These are phyloP conservation scores for Fraxinus ornus DNA, from an alignment of 305 asterid genomes.

Conservation along the genomic window DNA sequence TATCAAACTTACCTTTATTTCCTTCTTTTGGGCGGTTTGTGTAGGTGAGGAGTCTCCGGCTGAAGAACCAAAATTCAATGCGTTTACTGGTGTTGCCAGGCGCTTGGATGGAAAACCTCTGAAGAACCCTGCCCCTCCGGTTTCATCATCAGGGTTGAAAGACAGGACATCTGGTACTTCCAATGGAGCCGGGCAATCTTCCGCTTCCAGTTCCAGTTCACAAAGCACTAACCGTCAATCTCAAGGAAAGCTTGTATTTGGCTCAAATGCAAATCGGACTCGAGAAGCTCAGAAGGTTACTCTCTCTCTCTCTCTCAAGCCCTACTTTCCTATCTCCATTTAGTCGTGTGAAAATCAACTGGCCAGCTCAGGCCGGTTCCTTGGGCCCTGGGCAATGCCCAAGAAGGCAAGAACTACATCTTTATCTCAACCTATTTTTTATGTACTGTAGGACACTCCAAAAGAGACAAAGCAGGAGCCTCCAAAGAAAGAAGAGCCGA, in stretches of 20 bases:
- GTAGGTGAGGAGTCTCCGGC: slow-evolving; percentile 53
- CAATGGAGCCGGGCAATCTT: slow-evolving; percentile 40
- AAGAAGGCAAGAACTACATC: not conserved
- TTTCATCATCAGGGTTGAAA: slow-evolving; percentile 47
- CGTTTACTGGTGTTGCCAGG: slow-evolving; percentile 77
- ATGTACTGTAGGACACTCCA: slow-evolving; percentile 48
- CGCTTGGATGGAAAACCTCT: slow-evolving; percentile 93
- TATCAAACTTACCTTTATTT: not conserved
- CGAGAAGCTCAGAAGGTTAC: slow-evolving; percentile 58
- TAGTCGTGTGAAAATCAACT: not conserved
- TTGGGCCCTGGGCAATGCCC: not conserved
- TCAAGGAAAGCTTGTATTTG: slow-evolving; percentile 92
- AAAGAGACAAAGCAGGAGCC: slow-evolving; percentile 66
- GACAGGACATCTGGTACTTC: slow-evolving; percentile 45
- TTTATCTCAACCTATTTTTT: not conserved
- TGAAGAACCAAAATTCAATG: slow-evolving; percentile 76
- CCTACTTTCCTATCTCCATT: not conserved
- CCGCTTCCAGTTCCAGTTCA: slow-evolving; percentile 59
- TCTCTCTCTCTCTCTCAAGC: not conserved
- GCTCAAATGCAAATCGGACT: slow-evolving; percentile 59
- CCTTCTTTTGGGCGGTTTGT: slow-evolving; percentile 10
- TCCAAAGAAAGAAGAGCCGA: slow-evolving; percentile 61
- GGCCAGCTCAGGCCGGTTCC: not conserved
- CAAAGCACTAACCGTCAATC: slow-evolving; percentile 65
- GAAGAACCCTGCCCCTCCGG: slow-evolving; percentile 49